Conservation (phyloP, 2,329 filamentous ascomycete species). For the Fusarium sacchari region DNA sequence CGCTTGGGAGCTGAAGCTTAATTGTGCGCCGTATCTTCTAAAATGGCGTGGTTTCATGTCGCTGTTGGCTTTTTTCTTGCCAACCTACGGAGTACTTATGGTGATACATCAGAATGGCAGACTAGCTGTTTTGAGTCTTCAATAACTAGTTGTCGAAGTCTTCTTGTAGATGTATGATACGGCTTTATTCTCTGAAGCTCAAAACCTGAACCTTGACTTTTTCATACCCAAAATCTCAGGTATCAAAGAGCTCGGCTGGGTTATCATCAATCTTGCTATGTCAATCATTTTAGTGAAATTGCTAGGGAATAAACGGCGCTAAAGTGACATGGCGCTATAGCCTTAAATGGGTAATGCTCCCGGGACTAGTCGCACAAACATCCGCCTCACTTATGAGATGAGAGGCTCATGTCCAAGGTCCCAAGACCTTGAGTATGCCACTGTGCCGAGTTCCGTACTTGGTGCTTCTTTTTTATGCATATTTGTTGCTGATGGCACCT, state of each 20-base stretch:
- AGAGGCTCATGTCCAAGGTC: too few species aligned
- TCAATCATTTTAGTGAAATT: background rate
- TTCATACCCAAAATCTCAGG: too few species aligned
- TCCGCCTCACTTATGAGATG: background rate
- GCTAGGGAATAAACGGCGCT: background rate
- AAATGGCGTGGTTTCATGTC: background rate
- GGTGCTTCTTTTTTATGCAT: background rate
- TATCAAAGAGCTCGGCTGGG: background rate
- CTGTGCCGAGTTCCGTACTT: background rate
- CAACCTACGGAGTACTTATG: too few species aligned
- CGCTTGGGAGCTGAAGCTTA: background rate
- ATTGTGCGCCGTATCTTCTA: too few species aligned
- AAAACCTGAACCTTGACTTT: background rate
- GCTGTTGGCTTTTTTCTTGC: background rate
- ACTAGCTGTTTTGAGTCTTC: fast-evolving
- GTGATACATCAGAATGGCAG: background rate
- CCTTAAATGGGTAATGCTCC: background rate
- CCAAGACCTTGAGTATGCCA: too few species aligned
- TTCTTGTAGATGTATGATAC: background rate
- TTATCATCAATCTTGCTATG: background rate
- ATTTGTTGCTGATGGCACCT: background rate
- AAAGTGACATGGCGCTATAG: too few species aligned
- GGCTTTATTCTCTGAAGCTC: too few species aligned
- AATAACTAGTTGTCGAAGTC: fast-evolving
- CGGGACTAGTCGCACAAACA: background rate